These are phyloP conservation scores for Flueggea neowawraea DNA, from an alignment of 441 rosid genomes.

Conservation along the genomic window DNA sequence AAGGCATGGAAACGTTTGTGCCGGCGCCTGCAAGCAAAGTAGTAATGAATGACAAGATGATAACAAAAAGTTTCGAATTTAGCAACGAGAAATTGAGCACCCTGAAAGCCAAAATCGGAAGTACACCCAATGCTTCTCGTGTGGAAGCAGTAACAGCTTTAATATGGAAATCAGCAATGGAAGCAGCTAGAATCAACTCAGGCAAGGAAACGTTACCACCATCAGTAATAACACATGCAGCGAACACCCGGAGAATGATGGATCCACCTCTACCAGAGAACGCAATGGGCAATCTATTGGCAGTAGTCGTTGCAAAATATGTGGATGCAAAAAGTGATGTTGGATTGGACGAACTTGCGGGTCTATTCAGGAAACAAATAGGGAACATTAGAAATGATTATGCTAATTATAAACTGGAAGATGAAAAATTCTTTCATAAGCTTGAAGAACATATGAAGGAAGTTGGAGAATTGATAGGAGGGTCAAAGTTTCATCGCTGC, in stretches of 20 bases:
- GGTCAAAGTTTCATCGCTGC: slow-evolving; percentile 7
- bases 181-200: slow-evolving; percentile 8
- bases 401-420: slow-evolving; percentile 12
- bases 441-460: slow-evolving; percentile 3
- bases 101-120: slow-evolving; percentile 2
- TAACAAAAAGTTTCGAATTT: slow-evolving; percentile 15
- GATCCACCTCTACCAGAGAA: slow-evolving; percentile 15
- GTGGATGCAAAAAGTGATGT: neutral
- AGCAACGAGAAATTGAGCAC: slow-evolving; percentile 6
- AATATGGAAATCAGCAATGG: slow-evolving; percentile 22
- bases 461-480: neutral
- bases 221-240: slow-evolving; percentile 13
- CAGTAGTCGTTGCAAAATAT: slow-evolving; percentile 9
- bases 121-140: slow-evolving; percentile 9
- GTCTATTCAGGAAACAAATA: neutral
- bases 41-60: slow-evolving; percentile 4
- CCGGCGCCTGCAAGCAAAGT: too few species aligned
- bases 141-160: slow-evolving; percentile 29
- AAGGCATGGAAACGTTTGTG: slow-evolving; percentile 9
- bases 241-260: slow-evolving; percentile 15
- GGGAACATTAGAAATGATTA: neutral
- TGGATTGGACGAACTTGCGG: slow-evolving; percentile 8
- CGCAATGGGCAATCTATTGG: slow-evolving; percentile 15
- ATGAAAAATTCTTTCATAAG: neutral
- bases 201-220: slow-evolving; percentile 4